Conservation (phyloP, 1,284 basidiomycete genomes). For the Amylostereum chailletii region DNA sequence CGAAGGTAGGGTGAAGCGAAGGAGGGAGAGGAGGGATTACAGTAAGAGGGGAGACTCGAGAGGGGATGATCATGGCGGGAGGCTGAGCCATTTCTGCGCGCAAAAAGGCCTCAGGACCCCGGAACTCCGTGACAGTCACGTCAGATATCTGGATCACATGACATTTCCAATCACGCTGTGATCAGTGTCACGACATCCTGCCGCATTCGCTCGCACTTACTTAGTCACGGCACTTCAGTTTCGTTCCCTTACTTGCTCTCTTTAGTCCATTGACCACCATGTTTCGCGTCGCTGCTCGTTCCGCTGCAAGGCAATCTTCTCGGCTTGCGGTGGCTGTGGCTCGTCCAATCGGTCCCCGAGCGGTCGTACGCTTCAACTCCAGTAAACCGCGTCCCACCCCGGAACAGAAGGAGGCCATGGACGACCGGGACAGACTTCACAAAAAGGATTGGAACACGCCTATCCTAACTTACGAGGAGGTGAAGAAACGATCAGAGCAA, state of each 20-base stretch:
- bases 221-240: not conserved
- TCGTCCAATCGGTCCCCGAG: too few relatives aligned
- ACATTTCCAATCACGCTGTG: not conserved
- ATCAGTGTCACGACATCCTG: not conserved
- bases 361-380: conserved; percentile 28
- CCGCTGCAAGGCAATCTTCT: too few relatives aligned
- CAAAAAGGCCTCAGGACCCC: conserved; percentile 18
- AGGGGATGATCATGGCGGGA: conserved; percentile 1
- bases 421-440: conserved; percentile 40
- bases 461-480: conserved; percentile 70
- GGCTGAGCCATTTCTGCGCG: conserved; percentile 26
- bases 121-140: too few relatives aligned
- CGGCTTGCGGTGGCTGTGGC: too few relatives aligned
- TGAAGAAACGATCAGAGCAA: conserved; percentile 76
- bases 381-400: conserved; percentile 17
- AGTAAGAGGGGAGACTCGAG: conserved; percentile 1
- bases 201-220: not conserved
- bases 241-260: not conserved
- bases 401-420: conserved; percentile 27
- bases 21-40: not conserved
- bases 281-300: too few relatives aligned
- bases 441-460: conserved; percentile 60
- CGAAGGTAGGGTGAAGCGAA: not conserved
- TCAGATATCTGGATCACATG: too few relatives aligned
- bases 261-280: too few relatives aligned